These are phyloP conservation scores for Solanum hybrid DNA, from an alignment of 305 asterid species.

Conservation along the genomic window DNA sequence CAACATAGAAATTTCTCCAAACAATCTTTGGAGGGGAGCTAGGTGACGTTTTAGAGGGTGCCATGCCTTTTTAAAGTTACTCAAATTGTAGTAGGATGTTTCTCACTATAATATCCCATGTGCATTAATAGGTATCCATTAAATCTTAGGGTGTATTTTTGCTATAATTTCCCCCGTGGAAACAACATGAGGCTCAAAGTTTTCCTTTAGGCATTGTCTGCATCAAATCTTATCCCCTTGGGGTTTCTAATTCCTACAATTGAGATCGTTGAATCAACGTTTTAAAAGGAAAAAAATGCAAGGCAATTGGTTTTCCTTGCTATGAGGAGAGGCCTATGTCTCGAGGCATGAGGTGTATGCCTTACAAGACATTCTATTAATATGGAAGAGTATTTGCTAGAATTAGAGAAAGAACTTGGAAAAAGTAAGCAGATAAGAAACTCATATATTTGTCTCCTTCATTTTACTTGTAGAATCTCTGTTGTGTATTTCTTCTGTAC, in stretches of 20 bases:
- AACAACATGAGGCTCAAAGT: background rate
- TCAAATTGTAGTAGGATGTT: background rate
- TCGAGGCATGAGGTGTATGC: background rate
- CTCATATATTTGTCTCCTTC: background rate
- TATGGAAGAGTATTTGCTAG: background rate
- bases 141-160: background rate
- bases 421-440: background rate
- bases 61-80: background rate
- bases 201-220: background rate
- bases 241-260: background rate
- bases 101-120: background rate
- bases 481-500: background rate
- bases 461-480: background rate
- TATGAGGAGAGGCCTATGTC: background rate
- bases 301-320: background rate
- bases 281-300: background rate
- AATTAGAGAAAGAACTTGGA: background rate
- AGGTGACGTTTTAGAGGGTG: background rate
- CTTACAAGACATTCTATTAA: background rate
- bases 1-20: background rate
- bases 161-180: background rate
- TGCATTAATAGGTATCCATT: background rate
- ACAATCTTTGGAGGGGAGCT: background rate
- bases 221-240: background rate
- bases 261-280: background rate